Evolutionary conservation across 2,329 filamentous ascomycete genomes (phyloP), one percentile per base, ranked within the genome.

Genomic region (Cordyceps cateniannulata): DNA sequence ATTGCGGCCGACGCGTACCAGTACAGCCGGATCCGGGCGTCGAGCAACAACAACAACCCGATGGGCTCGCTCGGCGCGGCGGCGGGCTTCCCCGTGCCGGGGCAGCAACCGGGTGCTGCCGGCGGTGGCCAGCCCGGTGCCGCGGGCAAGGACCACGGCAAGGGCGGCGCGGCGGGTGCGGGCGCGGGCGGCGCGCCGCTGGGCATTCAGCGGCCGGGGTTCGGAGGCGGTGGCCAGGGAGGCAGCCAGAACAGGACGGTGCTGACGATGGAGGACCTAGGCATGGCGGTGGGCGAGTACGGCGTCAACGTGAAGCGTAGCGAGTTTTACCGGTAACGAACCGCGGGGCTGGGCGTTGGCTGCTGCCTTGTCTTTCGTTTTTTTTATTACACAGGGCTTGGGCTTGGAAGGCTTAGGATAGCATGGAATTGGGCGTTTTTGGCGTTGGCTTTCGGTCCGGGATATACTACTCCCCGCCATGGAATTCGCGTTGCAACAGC

Each of bases 1-100:
- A 91, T 99, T 66, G 95, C 95, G 1, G 93, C 95, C 61, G 95
- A 99, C 73, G 92, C 95, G 3, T 99, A 99, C 75, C 95, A 99
- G 76, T 98, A 97, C 81, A 92, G 89, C 63, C 91, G 93, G 58
- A 98, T 99, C 70, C 88, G 95, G 45, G 90, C 91, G n/a, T 93
- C 90, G 24, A 96, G 95, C 71, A 92, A 90, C 65, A 87, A 88
- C 14, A 96, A 93, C 72, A 97, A 96, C 75, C 90, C 91, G 0
- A 93, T 97, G 86, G 91, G 91, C 63, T 91, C 89, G 66, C 81
- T 96, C 18, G 91, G 89, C 62, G 90, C 88, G 1, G 87, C 85
- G 1, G 88, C 86, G 0, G 88, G 87, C 14, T 89, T 90, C 65
- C 80, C 84, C 29, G 81, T 84, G 35, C 82, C 85, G 2, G 86